Evolutionary conservation across 345 rosid genomes (phyloP).

Genomic region (Clarkia xantiana): DNA sequence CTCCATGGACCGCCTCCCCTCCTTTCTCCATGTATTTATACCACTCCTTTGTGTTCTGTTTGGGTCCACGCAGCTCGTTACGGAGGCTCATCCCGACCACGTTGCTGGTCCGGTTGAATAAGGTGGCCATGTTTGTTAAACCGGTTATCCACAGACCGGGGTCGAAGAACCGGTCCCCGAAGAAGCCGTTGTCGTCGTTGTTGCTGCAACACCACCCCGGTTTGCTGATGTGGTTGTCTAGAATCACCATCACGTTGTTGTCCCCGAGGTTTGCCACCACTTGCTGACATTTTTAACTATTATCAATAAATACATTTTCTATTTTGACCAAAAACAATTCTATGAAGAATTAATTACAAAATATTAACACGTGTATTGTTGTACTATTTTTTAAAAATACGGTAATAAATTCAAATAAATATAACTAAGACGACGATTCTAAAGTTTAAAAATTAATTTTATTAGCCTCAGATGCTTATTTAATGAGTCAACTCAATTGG

Average conservation of each 20-base stretch:
- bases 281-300: constrained; percentile 22
- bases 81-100: constrained; percentile 91
- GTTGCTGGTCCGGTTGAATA: constrained; percentile 44
- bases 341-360: too few species aligned
- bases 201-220: constrained; percentile 92
- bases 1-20: constrained; percentile 80
- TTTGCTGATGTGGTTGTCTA: constrained; percentile 81
- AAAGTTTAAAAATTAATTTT: too few species aligned
- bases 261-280: constrained; percentile 68
- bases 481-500: too few species aligned
- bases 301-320: not conserved
- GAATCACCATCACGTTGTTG: constrained; percentile 64
- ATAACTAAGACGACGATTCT: too few species aligned
- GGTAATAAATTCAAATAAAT: too few species aligned
- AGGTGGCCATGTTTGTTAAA: constrained; percentile 49
- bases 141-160: constrained; percentile 66
- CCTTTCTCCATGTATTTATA: constrained; percentile 81
- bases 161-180: constrained; percentile 66
- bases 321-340: too few species aligned
- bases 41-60: constrained; percentile 70
- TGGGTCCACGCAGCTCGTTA: constrained; percentile 84
- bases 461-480: too few species aligned
- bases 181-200: constrained; percentile 83
- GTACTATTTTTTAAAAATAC: too few species aligned
- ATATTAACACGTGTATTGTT: too few species aligned